Conservation (phyloP, 148 eudicot genomes). For the Silene latifolia region DNA sequence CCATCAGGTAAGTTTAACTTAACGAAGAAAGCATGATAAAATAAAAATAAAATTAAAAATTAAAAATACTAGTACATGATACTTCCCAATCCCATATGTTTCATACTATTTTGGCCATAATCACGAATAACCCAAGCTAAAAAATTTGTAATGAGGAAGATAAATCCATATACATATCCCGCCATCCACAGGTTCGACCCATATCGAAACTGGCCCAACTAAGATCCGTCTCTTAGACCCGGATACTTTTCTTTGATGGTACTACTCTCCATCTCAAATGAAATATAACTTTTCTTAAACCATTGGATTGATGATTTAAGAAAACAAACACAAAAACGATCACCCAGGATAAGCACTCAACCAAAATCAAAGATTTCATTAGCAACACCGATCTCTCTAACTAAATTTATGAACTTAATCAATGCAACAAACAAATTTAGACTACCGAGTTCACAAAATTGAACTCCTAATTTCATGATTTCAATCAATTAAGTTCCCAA, state of each 20-base stretch:
- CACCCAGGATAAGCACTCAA: too few relatives aligned
- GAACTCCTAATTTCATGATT: too few relatives aligned
- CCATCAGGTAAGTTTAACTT: too few relatives aligned
- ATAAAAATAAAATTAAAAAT: too few relatives aligned
- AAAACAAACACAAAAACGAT: too few relatives aligned
- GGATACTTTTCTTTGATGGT: slow-evolving; percentile 41
- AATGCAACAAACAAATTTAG: too few relatives aligned
- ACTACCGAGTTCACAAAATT: too few relatives aligned
- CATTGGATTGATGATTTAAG: slow-evolving; percentile 8
- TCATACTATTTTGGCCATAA: slow-evolving; percentile 53
- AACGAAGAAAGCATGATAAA: too few relatives aligned
- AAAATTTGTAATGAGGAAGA: slow-evolving; percentile 71
- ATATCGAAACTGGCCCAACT: slow-evolving; percentile 59
- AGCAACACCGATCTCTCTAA: too few relatives aligned
- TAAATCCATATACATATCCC: slow-evolving; percentile 70
- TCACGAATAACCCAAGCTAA: slow-evolving; percentile 88
- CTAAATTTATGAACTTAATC: too few relatives aligned
- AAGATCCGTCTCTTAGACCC: slow-evolving; percentile 51
- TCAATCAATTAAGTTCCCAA: too few relatives aligned
- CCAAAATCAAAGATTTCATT: too few relatives aligned
- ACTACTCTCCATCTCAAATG: slow-evolving; percentile 37
- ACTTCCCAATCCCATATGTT: slow-evolving; percentile 52
- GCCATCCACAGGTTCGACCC: slow-evolving; percentile 95
- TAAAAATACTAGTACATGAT: not conserved
- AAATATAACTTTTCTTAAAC: not conserved